Evolutionary conservation across 768 basidiomycete species (phyloP).

Genomic region (Mycena polygramma): DNA sequence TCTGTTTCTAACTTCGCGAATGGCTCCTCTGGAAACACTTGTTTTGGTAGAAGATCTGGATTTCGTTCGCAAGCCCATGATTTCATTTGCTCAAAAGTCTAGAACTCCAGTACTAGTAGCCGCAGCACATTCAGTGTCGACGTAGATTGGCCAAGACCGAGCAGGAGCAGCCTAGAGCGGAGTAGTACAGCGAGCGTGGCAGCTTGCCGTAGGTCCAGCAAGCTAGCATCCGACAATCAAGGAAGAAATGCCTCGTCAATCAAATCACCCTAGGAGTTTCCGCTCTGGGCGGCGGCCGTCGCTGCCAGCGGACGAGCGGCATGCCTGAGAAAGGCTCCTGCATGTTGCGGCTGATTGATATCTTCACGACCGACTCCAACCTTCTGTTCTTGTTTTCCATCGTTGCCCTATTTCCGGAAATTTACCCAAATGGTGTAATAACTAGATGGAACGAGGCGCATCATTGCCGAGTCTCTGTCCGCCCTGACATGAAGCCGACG

Average conservation of each 20-base stretch:
- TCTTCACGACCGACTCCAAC: neutral
- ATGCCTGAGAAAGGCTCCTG: slow-evolving; percentile 3
- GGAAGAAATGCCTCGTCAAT: neutral
- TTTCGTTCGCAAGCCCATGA: too few relatives aligned
- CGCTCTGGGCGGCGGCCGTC: neutral
- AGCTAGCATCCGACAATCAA: neutral
- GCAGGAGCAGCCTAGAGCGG: too few relatives aligned
- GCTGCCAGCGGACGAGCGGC: neutral
- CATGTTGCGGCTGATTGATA: neutral
- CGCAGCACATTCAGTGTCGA: too few relatives aligned
- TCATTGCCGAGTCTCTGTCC: slow-evolving; percentile 1
- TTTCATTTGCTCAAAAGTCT: too few relatives aligned
- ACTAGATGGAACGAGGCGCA: slow-evolving; percentile 8
- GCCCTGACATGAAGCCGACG: neutral
- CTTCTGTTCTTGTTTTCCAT: slow-evolving; percentile 7
- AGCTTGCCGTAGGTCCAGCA: neutral
- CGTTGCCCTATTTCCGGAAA: slow-evolving; percentile 13
- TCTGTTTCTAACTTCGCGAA: too few relatives aligned
- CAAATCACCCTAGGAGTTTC: neutral
- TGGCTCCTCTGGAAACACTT: too few relatives aligned
- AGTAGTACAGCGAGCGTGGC: neutral
- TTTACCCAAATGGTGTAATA: slow-evolving; percentile 20
- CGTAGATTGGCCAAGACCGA: too few relatives aligned
- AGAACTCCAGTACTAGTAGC: too few relatives aligned
- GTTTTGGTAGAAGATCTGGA: too few relatives aligned